Evolutionary conservation across 345 rosid genomes (phyloP).

Genomic region (Lenwebbia sp.): DNA sequence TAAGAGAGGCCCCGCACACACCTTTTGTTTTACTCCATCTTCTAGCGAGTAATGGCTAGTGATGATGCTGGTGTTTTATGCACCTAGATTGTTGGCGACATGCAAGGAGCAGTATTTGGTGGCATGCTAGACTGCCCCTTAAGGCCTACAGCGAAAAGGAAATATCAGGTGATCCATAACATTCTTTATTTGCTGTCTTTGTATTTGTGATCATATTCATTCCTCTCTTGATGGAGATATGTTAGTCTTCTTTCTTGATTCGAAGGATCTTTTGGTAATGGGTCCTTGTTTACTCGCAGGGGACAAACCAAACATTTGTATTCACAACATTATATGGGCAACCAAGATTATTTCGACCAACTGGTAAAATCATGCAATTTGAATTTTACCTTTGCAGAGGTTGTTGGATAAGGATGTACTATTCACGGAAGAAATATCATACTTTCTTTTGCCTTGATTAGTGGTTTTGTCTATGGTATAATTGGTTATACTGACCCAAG

Average conservation of each 20-base stretch:
- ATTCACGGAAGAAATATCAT: neutral
- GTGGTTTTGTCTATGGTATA: neutral
- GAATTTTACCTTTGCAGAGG: neutral
- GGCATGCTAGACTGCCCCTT: slow-evolving; percentile 75
- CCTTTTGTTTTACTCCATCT: neutral
- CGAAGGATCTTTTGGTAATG: neutral
- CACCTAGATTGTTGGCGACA: slow-evolving; percentile 70
- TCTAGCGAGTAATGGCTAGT: neutral
- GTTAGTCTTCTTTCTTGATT: neutral
- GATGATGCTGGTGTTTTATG: slow-evolving; percentile 3
- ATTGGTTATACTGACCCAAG: neutral
- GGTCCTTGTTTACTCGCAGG: slow-evolving; percentile 27
- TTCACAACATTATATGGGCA: slow-evolving; percentile 84
- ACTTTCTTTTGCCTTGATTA: neutral
- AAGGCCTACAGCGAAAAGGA: slow-evolving; percentile 76
- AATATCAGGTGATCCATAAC: slow-evolving; percentile 56
- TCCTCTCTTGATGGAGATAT: neutral
- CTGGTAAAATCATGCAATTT: slow-evolving; percentile 35
- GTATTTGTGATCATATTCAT: neutral
- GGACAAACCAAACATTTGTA: slow-evolving; percentile 73
- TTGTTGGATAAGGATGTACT: neutral
- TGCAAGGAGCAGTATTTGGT: slow-evolving; percentile 77
- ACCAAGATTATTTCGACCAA: slow-evolving; percentile 89
- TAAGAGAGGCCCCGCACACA: neutral
- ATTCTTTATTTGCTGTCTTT: neutral